Evolutionary conservation across 805 yeast genomes (phyloP).

Genomic region (Kodamaea kaohsiungensis): DNA sequence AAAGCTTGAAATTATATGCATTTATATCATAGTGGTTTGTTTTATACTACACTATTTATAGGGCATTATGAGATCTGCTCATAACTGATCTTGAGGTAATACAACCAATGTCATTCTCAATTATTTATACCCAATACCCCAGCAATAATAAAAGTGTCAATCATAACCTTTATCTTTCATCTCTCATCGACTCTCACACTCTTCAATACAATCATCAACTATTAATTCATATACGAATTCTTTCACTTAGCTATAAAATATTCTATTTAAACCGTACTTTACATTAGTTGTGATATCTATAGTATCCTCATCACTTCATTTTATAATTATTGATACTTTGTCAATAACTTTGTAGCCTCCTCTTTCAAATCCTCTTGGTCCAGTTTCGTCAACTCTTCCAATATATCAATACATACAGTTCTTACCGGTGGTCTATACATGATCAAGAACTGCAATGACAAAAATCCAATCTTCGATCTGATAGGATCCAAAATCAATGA

Average conservation of each 20-base stretch:
- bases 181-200: too few relatives aligned
- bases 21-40: too few relatives aligned
- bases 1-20: too few relatives aligned
- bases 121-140: too few relatives aligned
- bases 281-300: background rate
- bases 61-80: too few relatives aligned
- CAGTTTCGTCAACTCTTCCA: slow-evolving; percentile 44
- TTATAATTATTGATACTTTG: slow-evolving; percentile 37
- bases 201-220: too few relatives aligned
- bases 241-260: background rate
- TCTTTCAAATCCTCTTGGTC: slow-evolving; percentile 52
- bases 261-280: background rate
- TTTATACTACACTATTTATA: too few relatives aligned
- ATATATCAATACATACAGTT: slow-evolving; percentile 48
- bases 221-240: too few relatives aligned
- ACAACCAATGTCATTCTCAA: too few relatives aligned
- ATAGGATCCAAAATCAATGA: slow-evolving; percentile 85
- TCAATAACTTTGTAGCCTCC: slow-evolving; percentile 47
- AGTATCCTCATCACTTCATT: background rate
- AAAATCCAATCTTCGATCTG: slow-evolving; percentile 76
- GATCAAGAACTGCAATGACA: slow-evolving; percentile 76
- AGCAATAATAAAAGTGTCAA: too few relatives aligned
- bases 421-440: slow-evolving; percentile 91
- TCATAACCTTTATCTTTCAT: too few relatives aligned
- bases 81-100: too few relatives aligned